A percentile compares a stretch with the other conserved stretches of the same genome.
Conservation (phyloP, 306 rosid species). For the Medicago lupulina region DNA sequence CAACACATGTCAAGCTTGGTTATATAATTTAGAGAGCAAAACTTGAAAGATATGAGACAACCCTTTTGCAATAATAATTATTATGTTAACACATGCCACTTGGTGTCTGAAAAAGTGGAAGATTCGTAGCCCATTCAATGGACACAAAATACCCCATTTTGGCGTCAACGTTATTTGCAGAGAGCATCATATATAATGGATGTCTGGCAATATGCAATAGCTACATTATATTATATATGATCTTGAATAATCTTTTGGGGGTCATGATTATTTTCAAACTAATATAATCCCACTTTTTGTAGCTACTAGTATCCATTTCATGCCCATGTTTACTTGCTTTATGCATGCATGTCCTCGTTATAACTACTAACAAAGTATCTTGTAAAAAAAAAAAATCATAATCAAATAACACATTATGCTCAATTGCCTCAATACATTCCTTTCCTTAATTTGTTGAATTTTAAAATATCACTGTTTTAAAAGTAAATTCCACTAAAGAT, state of each 20-base stretch:
- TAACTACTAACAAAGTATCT: no score
- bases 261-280: slow-evolving; percentile 3
- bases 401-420: no score
- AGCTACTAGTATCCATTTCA: background rate
- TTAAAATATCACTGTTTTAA: no score
- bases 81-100: slow-evolving; percentile 35
- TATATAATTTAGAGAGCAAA: slow-evolving; percentile 22
- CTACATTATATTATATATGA: no score
- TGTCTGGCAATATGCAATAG: slow-evolving; percentile 19
- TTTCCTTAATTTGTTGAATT: no score
- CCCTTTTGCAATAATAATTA: slow-evolving; percentile 33
- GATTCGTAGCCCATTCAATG: slow-evolving; percentile 49
- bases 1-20: background rate
- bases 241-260: slow-evolving; percentile 9
- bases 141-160: slow-evolving; percentile 38
- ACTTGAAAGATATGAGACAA: slow-evolving; percentile 31
- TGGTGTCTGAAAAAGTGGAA: slow-evolving; percentile 33
- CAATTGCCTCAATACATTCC: no score
- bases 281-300: background rate
- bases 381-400: no score
- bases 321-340: background rate
- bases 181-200: slow-evolving; percentile 33
- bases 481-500: no score
- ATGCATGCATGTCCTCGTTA: background rate
- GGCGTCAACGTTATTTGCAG: slow-evolving; percentile 22